Base-by-base conservation (phyloP, 176 grass and related monocot species). In the Triticum timopheevii region DNA sequence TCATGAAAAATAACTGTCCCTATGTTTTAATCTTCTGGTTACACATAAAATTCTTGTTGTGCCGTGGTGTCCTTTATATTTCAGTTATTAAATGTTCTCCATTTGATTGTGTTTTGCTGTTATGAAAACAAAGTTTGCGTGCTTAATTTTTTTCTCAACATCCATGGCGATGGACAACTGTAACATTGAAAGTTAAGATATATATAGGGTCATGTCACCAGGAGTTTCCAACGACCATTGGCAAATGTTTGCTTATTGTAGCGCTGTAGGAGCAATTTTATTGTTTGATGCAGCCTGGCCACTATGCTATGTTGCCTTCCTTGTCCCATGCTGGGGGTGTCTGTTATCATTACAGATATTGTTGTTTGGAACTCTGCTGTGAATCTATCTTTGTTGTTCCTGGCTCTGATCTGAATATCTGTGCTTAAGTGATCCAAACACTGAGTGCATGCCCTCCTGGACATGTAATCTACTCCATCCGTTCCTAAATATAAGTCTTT, bases 391-490 rank as follows among this genome's bases (percentile, higher is more conserved):
- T 23, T 85, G 34, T 83, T 27, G 33, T 34, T 34, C 33, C 33
- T 34, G 4, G 33, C 33, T 34, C 33, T 34, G 64, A 22, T 49
- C 61, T 13, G 62, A 42, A 68, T 61, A 15, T 19, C 36, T 79
- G 40, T 76, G 30, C 16, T 8, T 22, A 70, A 19, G n/a, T 7
- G 65, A 59, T 30, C 16, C 10, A 82, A 15, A 58, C 76, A 44
- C 33, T 75, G 36, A 38, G 67, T 61, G 23, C 10, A 75, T 75
- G 36, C 36, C 36, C 9, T 66, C 10, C 25, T 61, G 6, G 77
- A 64, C 82, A 39, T 38, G 30, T 62, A 77, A 69, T 61, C 69
- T n/a, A n/a, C n/a, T n/a, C n/a, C n/a, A n/a, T n/a, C n/a, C n/a
- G n/a, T n/a, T n/a, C n/a, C n/a, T n/a, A n/a, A n/a, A n/a, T n/a